Percentiles rank a stretch among this genome's conserved stretches.
These are phyloP conservation scores for Periglandula ipomoeae DNA, from an alignment of 2,329 filamentous ascomycete species.

Conservation along the genomic window DNA sequence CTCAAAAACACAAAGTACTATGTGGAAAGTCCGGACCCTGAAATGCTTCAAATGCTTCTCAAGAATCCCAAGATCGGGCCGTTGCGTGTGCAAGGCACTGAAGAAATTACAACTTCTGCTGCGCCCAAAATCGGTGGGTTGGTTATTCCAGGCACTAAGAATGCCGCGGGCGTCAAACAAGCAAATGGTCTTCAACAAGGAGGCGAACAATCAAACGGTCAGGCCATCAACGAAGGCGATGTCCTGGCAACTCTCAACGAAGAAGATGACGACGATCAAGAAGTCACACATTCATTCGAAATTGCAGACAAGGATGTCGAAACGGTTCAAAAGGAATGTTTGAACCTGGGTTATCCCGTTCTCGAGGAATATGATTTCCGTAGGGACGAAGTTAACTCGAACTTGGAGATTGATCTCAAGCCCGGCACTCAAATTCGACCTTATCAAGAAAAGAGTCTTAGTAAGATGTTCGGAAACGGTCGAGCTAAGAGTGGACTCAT, in stretches of 20 bases:
- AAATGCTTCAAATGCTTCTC: slow-evolving; percentile 78
- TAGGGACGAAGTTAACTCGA: slow-evolving; percentile 81
- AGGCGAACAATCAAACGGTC: slow-evolving; percentile 33
- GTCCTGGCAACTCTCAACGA: slow-evolving; percentile 69
- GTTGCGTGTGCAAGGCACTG: slow-evolving; percentile 62
- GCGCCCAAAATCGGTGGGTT: slow-evolving; percentile 81
- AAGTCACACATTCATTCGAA: slow-evolving; percentile 88
- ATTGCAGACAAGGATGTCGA: slow-evolving; percentile 78
- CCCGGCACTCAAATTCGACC: slow-evolving; percentile 83
- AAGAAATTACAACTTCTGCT: slow-evolving; percentile 67
- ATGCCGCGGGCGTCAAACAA: slow-evolving; percentile 81
- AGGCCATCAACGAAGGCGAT: slow-evolving; percentile 50
- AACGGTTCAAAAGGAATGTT: slow-evolving; percentile 78
- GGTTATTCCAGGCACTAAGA: slow-evolving; percentile 89
- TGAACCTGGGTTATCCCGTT: slow-evolving; percentile 77
- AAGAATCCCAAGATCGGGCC: slow-evolving; percentile 75
- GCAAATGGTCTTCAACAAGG: slow-evolving; percentile 35
- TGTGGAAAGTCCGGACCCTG: slow-evolving; percentile 82
- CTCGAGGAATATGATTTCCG: slow-evolving; percentile 97
- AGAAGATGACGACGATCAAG: slow-evolving; percentile 80
- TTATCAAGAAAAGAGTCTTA: slow-evolving; percentile 95
- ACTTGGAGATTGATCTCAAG: slow-evolving; percentile 85
- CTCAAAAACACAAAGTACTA: slow-evolving; percentile 92
- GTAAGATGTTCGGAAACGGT: slow-evolving; percentile 99
- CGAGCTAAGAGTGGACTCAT: slow-evolving; percentile 97